Conservation (phyloP, 345 rosid genomes). For the Lenwebbia sp. region DNA sequence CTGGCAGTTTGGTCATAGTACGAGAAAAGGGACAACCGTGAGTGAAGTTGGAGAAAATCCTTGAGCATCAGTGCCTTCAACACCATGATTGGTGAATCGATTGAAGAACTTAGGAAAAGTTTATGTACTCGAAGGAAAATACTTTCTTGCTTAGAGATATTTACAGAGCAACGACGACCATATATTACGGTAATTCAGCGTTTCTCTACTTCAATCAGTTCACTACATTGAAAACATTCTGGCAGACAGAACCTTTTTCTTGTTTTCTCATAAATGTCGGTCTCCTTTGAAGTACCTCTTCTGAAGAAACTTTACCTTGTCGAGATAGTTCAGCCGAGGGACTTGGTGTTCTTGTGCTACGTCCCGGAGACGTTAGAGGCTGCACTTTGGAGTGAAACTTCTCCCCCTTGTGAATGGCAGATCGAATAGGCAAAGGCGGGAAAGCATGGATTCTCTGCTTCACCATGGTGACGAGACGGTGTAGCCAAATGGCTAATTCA, state of each 20-base stretch:
- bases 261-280: neutral
- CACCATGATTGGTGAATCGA: neutral
- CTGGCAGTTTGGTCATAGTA: neutral
- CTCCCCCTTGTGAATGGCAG: neutral
- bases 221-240: neutral
- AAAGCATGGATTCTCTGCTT: conserved; percentile 22
- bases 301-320: neutral
- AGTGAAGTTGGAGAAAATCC: neutral
- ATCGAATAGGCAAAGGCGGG: neutral
- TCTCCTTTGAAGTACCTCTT: neutral
- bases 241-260: neutral
- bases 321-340: neutral
- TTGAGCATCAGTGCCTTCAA: neutral
- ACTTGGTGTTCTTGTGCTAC: neutral
- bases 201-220: neutral
- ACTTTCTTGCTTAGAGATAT: neutral
- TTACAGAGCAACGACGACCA: neutral
- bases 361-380: neutral
- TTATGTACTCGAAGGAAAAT: neutral
- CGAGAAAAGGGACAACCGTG: neutral
- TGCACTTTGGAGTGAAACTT: neutral
- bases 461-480: conserved; percentile 57
- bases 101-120: neutral
- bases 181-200: neutral
- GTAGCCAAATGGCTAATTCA: conserved; percentile 71